Percentiles rank a stretch among this genome's conserved stretches.
These are phyloP conservation scores for Beauveria medogensis DNA, from an alignment of 2,329 filamentous ascomycete genomes.

Conservation along the genomic window DNA sequence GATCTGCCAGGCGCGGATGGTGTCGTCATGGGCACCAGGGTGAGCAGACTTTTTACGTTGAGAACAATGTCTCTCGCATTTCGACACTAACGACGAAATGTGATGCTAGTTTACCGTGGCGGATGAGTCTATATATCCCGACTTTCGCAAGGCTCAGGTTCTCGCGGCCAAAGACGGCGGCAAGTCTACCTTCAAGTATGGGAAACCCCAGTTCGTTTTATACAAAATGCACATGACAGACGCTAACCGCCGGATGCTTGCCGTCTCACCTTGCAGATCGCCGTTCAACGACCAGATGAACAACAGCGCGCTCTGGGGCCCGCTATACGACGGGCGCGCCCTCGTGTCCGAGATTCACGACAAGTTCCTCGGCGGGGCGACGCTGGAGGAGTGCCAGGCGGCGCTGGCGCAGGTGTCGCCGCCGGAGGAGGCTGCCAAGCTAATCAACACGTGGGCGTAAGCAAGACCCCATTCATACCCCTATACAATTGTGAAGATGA, in stretches of 20 bases:
- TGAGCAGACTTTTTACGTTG: slow-evolving; percentile 18
- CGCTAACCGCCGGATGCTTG: background rate
- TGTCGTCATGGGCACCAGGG: slow-evolving; percentile 36
- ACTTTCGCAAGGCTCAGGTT: slow-evolving; percentile 32
- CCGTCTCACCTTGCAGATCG: slow-evolving; percentile 17
- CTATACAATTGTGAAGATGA: background rate
- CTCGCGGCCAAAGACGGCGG: slow-evolving; percentile 36
- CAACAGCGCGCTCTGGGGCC: slow-evolving; percentile 31
- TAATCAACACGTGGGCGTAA: slow-evolving; percentile 31
- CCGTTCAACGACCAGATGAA: slow-evolving; percentile 35
- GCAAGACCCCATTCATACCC: slow-evolving; percentile 12
- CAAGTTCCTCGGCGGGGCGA: slow-evolving; percentile 30
- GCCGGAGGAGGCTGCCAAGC: slow-evolving; percentile 24
- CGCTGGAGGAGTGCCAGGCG: slow-evolving; percentile 34
- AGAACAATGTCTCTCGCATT: too few relatives aligned
- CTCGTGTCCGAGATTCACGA: slow-evolving; percentile 31
- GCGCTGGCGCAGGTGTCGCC: slow-evolving; percentile 30
- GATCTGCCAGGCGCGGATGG: slow-evolving; percentile 31
- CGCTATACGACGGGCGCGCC: slow-evolving; percentile 36
- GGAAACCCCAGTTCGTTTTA: background rate
- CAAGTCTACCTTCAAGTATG: slow-evolving; percentile 36
- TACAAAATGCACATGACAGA: background rate
- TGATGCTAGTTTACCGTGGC: slow-evolving; percentile 33
- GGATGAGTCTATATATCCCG: slow-evolving; percentile 33
- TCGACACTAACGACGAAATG: background rate